A percentile compares a stretch with the other conserved stretches of the same genome.
These are phyloP conservation scores for Phaeomoniella chlamydospora DNA, from an alignment of 2,329 filamentous ascomycete species.

Conservation along the genomic window DNA sequence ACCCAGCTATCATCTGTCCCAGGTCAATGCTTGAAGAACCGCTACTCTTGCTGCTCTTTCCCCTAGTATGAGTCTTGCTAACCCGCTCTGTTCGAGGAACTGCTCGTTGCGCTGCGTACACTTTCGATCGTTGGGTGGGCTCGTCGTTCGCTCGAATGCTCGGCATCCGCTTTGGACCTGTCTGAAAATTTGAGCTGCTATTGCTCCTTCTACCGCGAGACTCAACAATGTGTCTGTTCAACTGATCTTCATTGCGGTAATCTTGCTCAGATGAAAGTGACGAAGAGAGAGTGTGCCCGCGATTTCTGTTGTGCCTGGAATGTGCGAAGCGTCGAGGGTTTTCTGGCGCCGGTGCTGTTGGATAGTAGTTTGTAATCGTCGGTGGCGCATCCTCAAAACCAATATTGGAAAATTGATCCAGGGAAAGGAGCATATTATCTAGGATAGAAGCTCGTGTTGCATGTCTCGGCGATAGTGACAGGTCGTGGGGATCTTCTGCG, in stretches of 20 bases:
- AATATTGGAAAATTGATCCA: conserved; percentile 60
- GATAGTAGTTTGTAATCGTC: conserved; percentile 3
- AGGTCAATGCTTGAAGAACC: conserved; percentile 66
- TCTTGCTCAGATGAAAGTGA: conserved; percentile 45
- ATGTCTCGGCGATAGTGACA: conserved; percentile 63
- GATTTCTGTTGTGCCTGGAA: conserved; percentile 24
- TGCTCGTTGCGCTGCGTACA: conserved; percentile 18
- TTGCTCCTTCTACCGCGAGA: conserved; percentile 51
- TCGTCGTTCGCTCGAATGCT: conserved; percentile 37
- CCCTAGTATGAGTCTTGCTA: conserved; percentile 26
- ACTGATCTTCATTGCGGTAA: conserved; percentile 20
- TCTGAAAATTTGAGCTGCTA: conserved; percentile 60
- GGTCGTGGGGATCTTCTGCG: conserved; percentile 61
- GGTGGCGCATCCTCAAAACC: conserved; percentile 11
- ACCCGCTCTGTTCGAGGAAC: conserved; percentile 25
- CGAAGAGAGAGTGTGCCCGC: conserved; percentile 46
- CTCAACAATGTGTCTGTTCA: conserved; percentile 12
- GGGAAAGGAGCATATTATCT: conserved; percentile 85
- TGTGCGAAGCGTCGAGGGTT: conserved; percentile 14
- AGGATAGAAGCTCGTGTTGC: conserved; percentile 82
- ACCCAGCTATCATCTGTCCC: conserved; percentile 29
- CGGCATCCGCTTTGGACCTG: conserved; percentile 45
- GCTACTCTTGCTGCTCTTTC: conserved; percentile 49
- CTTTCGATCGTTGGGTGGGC: conserved; percentile 20
- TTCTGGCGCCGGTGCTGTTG: conserved; percentile 9